Conservation (phyloP, 768 basidiomycete genomes). For the Favolaschia claudopus region DNA sequence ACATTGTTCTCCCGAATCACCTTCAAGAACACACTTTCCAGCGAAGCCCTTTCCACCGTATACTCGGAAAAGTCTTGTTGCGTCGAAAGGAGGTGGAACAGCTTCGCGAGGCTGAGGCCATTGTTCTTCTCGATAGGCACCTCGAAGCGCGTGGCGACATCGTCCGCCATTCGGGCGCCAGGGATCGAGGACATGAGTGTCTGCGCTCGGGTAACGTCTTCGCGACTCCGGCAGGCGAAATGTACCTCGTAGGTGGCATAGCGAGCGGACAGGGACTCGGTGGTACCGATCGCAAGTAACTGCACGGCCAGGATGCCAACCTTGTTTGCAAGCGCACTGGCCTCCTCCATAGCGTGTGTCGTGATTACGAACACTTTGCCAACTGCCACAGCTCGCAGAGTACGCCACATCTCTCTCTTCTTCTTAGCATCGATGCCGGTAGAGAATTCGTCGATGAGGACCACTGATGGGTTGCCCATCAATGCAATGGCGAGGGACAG, state of each 20-base stretch:
- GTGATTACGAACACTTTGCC: constrained; percentile 79
- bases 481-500: constrained; percentile 78
- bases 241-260: constrained; percentile 83
- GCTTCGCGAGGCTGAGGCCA: constrained; percentile 59
- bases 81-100: constrained; percentile 64
- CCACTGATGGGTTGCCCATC: constrained; percentile 78
- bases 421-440: constrained; percentile 85
- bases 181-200: constrained; percentile 68
- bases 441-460: constrained; percentile 85
- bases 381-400: constrained; percentile 65
- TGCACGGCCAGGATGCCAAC: constrained; percentile 79
- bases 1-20: constrained; percentile 71
- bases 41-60: constrained; percentile 71
- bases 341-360: constrained; percentile 87
- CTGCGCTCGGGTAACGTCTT: constrained; percentile 65
- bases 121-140: constrained; percentile 58
- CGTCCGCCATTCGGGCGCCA: constrained; percentile 70
- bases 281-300: constrained; percentile 76
- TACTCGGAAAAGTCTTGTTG: constrained; percentile 68
- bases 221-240: constrained; percentile 70
- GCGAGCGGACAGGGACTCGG: constrained; percentile 65
- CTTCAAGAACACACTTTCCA: constrained; percentile 79
- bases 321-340: constrained; percentile 75
- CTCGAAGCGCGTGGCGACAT: constrained; percentile 79
- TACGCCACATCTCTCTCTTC: constrained; percentile 86